phyloP scores from a whole-genome alignment of 805 yeast genomes.

The Spathaspora boniae region DNA sequence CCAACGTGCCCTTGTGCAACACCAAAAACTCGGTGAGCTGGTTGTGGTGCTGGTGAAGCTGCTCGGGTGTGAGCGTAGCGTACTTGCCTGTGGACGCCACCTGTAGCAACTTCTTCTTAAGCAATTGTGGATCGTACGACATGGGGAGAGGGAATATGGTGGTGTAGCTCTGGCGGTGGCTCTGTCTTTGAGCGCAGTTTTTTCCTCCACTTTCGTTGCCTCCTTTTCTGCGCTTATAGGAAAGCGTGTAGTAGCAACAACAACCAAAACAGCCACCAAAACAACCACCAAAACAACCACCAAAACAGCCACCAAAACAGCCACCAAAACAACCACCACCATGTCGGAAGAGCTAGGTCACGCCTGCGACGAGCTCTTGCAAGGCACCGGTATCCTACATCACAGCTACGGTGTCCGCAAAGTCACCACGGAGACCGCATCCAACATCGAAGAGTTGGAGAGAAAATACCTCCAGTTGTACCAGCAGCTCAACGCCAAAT shows the following conservation, averaged over 20 bases:
- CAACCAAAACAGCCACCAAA: not conserved
- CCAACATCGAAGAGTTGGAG: conserved; percentile 18
- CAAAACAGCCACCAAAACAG: not conserved
- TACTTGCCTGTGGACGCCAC: conserved; percentile 52
- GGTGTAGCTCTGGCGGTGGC: not conserved
- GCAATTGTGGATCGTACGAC: conserved; percentile 7
- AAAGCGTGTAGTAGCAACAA: not conserved
- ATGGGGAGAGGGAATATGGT: not conserved
- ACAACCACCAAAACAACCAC: not conserved
- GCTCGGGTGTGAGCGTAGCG: conserved; percentile 45
- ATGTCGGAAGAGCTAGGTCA: conserved; percentile 17
- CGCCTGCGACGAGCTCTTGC: conserved; percentile 22
- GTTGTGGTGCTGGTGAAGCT: conserved; percentile 33
- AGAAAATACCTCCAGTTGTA: conserved; percentile 23
- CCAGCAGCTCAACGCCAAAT: conserved; percentile 18
- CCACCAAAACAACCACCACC: not conserved
- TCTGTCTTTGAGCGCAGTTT: not conserved
- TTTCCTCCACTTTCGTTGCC: not conserved
- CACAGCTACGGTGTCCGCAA: conserved; percentile 35
- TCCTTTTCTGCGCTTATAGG: conserved; percentile 1
- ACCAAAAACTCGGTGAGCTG: conserved; percentile 38
- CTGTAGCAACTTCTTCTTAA: conserved; percentile 46
- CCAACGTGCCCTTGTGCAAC: conserved; percentile 25
- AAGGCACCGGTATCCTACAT: conserved; percentile 19
- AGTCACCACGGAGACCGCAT: conserved; percentile 5